Evolutionary conservation across 192 early-diverging fungal species (phyloP).

Genomic region (Backusella tuberculispora): DNA sequence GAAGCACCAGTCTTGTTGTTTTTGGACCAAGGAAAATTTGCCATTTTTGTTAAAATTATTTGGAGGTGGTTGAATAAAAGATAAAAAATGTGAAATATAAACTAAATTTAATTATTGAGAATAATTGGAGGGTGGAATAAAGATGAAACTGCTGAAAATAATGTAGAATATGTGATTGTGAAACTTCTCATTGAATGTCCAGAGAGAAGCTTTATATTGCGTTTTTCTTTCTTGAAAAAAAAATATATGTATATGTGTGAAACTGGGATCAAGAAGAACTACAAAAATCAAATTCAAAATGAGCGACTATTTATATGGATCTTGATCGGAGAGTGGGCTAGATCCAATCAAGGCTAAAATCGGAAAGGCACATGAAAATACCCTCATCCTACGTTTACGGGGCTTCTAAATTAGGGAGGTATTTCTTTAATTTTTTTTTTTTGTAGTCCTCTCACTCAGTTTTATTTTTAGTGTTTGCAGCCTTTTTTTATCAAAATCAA

Average conservation of each 20-base stretch:
- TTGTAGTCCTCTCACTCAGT: background rate
- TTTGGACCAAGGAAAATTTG: conserved; percentile 18
- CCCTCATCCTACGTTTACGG: background rate
- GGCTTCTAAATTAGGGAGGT: background rate
- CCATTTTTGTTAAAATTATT: conserved; percentile 18
- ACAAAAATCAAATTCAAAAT: background rate
- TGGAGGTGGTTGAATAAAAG: background rate
- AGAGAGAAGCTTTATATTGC: conserved; percentile 4
- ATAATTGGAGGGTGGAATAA: conserved; percentile 23
- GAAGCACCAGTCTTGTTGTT: background rate
- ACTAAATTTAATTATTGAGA: conserved; percentile 13
- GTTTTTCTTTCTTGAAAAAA: background rate
- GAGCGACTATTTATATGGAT: conserved; percentile 16
- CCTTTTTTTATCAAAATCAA: background rate
- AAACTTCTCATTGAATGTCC: conserved; percentile 25
- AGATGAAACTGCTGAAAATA: conserved; percentile 18
- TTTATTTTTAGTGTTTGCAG: conserved; percentile 8
- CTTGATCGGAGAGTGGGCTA: background rate
- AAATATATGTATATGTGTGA: background rate
- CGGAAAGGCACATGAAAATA: conserved; percentile 15
- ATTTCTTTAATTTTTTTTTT: conserved; percentile 6
- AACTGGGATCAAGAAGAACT: background rate
- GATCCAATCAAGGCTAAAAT: conserved; percentile 12
- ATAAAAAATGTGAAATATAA: background rate
- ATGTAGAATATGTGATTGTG: conserved; percentile 16